These are phyloP conservation scores for Ogataea corticis DNA, from an alignment of 805 yeast genomes.

Conservation along the genomic window DNA sequence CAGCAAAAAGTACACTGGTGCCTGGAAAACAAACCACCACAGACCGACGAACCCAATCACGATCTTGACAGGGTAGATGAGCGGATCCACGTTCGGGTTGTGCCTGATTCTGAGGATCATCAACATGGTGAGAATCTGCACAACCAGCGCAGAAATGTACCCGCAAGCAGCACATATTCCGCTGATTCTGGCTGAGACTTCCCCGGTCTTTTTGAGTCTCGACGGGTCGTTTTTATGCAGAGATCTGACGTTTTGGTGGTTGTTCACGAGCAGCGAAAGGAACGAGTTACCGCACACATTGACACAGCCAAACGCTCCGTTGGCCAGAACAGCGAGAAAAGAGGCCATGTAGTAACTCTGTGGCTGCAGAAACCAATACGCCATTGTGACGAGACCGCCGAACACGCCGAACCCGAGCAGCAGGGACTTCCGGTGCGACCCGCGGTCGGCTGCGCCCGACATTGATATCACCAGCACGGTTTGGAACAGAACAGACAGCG, in stretches of 20 bases:
- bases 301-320: constrained; percentile 73
- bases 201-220: constrained; percentile 31
- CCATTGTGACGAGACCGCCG: constrained; percentile 58
- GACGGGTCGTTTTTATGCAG: constrained; percentile 5
- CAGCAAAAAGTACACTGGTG: constrained; percentile 55
- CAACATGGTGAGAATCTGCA: constrained; percentile 60
- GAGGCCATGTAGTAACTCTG: constrained; percentile 51
- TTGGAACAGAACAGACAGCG: constrained; percentile 70
- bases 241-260: constrained; percentile 27
- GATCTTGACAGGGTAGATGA: constrained; percentile 48
- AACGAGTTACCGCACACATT: constrained; percentile 79
- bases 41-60: constrained; percentile 66
- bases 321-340: constrained; percentile 58
- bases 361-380: constrained; percentile 40
- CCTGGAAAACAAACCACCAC: constrained; percentile 77
- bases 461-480: constrained; percentile 68
- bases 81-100: constrained; percentile 22
- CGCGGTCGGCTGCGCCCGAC: constrained; percentile 71
- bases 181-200: constrained; percentile 51
- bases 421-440: constrained; percentile 56
- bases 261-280: constrained; percentile 59
- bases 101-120: constrained; percentile 32
- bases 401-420: constrained; percentile 55
- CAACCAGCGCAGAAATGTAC: constrained; percentile 65
- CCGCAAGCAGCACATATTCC: constrained; percentile 76